A percentile compares a stretch with the other conserved stretches of the same genome.
phyloP scores from a whole-genome alignment of 2,329 filamentous ascomycete species.

The Cordyceps javanica region DNA sequence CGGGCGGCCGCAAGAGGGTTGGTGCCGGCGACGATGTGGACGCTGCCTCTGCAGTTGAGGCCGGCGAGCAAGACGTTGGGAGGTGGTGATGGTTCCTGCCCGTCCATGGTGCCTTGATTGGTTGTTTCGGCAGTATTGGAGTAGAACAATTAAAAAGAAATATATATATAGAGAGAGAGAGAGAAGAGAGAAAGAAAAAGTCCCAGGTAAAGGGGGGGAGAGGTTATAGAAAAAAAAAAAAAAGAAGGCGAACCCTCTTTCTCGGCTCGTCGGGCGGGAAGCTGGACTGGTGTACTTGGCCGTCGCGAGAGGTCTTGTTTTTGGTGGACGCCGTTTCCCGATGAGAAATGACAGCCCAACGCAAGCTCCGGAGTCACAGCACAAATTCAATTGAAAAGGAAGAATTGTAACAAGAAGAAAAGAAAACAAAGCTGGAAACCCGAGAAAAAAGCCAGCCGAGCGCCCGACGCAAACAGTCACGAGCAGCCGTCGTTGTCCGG shows the following conservation, averaged over 20 bases:
- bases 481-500: slow-evolving; percentile 16
- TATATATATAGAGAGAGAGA: neutral
- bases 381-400: neutral
- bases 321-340: neutral
- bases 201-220: neutral
- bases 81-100: neutral
- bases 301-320: slow-evolving; percentile 3
- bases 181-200: neutral
- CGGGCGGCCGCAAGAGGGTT: slow-evolving; percentile 83
- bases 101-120: neutral
- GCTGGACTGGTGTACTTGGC: neutral
- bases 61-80: slow-evolving; percentile 60
- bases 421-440: slow-evolving; percentile 1
- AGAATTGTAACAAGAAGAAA: neutral
- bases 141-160: neutral
- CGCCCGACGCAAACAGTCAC: neutral
- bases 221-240: neutral
- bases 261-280: slow-evolving; percentile 4
- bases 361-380: too few relatives aligned
- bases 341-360: neutral
- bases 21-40: slow-evolving; percentile 81
- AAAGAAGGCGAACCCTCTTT: slow-evolving; percentile 30
- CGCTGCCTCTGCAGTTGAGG: slow-evolving; percentile 60
- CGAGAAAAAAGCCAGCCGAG: slow-evolving; percentile 16
- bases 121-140: too few relatives aligned